Percentiles rank a stretch among this genome's conserved stretches.
Evolutionary conservation across 2,329 filamentous ascomycete genomes (phyloP).

Genomic region (Ceratocystis ficicola): DNA sequence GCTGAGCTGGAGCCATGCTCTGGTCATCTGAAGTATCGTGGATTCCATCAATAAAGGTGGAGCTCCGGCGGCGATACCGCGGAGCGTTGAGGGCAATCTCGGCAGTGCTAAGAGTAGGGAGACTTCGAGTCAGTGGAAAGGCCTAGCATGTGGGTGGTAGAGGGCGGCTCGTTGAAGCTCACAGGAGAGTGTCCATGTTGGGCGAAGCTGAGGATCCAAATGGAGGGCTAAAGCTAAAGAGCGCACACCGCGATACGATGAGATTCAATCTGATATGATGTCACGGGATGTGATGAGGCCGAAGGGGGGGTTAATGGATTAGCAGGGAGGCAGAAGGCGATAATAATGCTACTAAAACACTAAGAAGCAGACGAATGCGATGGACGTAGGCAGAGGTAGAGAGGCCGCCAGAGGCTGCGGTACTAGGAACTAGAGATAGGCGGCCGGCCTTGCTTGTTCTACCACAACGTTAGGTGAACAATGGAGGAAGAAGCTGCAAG

Average conservation of each 20-base stretch:
- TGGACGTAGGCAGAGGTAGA: too few species aligned
- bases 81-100: slow-evolving; percentile 86
- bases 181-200: slow-evolving; percentile 24
- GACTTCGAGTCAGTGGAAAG: slow-evolving; percentile 21
- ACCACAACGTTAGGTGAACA: too few species aligned
- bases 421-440: too few species aligned
- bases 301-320: too few species aligned
- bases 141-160: neutral
- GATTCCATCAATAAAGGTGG: slow-evolving; percentile 92
- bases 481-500: too few species aligned
- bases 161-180: slow-evolving; percentile 8
- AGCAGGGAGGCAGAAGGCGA: too few species aligned
- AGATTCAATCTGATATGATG: neutral
- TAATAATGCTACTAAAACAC: too few species aligned
- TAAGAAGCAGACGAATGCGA: too few species aligned
- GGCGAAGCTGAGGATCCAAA: neutral
- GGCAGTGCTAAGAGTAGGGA: slow-evolving; percentile 50
- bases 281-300: too few species aligned
- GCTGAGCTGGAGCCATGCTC: slow-evolving; percentile 81
- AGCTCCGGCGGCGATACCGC: slow-evolving; percentile 81
- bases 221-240: neutral
- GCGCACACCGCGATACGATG: neutral
- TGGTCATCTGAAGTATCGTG: slow-evolving; percentile 77
- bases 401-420: too few species aligned
- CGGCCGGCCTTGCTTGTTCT: too few species aligned